A percentile compares a stretch with the other conserved stretches of the same genome.
Evolutionary conservation across 495 filamentous ascomycete species (phyloP).

Genomic region (Penicillium steckii): DNA sequence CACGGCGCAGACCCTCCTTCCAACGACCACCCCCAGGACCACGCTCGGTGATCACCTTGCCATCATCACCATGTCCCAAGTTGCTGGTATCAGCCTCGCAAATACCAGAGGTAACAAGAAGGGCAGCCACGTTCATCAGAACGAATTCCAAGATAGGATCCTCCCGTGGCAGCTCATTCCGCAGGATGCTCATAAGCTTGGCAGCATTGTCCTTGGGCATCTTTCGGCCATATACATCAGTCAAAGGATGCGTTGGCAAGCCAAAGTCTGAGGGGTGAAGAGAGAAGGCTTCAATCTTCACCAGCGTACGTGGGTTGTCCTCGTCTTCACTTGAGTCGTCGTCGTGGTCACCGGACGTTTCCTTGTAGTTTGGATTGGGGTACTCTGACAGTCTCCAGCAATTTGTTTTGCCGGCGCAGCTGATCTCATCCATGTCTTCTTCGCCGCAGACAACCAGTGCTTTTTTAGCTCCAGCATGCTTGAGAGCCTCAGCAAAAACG

Average conservation of each 20-base stretch:
- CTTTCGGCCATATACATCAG: constrained; percentile 77
- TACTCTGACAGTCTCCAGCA: constrained; percentile 78
- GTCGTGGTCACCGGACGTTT: constrained; percentile 20
- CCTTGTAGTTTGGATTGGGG: constrained; percentile 42
- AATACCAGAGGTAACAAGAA: constrained; percentile 80
- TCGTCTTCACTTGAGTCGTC: constrained; percentile 39
- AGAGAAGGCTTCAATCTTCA: constrained; percentile 69
- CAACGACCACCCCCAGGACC: constrained; percentile 84
- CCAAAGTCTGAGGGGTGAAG: constrained; percentile 84
- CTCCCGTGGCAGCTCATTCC: constrained; percentile 65
- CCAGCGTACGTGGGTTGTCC: constrained; percentile 37
- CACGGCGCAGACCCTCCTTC: constrained; percentile 88
- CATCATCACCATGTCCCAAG: constrained; percentile 74
- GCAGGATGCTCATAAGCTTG: constrained; percentile 75
- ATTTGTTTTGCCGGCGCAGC: constrained; percentile 78
- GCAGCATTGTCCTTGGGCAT: constrained; percentile 80
- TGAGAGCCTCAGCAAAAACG: constrained; percentile 82
- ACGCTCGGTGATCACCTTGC: constrained; percentile 70
- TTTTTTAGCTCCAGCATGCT: constrained; percentile 72
- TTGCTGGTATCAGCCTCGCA: constrained; percentile 76
- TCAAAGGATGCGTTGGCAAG: constrained; percentile 68
- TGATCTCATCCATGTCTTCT: constrained; percentile 94
- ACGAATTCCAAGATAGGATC: constrained; percentile 93
- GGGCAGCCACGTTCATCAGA: constrained; percentile 85
- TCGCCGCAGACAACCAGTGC: constrained; percentile 90